Evolutionary conservation across 2,329 filamentous ascomycete genomes (phyloP).

Genomic region (Purpureocillium lavendulum): DNA sequence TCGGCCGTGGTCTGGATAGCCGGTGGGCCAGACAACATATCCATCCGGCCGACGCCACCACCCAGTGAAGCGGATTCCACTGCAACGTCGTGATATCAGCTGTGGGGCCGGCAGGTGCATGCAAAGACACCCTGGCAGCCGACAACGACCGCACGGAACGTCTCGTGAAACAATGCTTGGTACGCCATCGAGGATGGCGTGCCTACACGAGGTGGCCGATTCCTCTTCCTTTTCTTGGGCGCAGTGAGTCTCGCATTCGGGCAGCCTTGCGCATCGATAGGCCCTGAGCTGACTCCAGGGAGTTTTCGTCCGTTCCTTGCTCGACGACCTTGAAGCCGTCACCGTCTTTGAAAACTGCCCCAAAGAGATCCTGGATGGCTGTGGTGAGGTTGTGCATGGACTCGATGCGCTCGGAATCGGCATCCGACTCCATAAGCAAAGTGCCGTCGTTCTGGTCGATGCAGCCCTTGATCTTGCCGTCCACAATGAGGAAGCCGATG

Average conservation of each 20-base stretch:
- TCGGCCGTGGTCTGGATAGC: too few relatives aligned
- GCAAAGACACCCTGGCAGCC: not conserved
- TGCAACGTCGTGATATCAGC: not conserved
- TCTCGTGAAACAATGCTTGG: not conserved
- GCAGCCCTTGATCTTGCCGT: slow-evolving; percentile 76
- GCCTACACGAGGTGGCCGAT: not conserved
- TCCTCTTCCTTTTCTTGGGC: not conserved
- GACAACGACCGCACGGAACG: too few relatives aligned
- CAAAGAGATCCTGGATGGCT: slow-evolving; percentile 62
- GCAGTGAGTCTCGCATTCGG: not conserved
- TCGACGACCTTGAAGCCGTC: slow-evolving; percentile 52
- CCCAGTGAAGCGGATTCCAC: not conserved
- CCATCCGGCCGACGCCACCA: too few relatives aligned
- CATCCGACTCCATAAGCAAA: slow-evolving; percentile 68
- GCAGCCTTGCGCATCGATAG: slow-evolving; percentile 8
- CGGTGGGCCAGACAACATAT: too few relatives aligned
- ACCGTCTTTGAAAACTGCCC: slow-evolving; percentile 65
- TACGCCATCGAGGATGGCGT: not conserved
- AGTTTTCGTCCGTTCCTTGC: slow-evolving; percentile 18
- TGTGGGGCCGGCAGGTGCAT: not conserved
- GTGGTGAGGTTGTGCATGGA: slow-evolving; percentile 66
- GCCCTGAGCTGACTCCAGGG: slow-evolving; percentile 16
- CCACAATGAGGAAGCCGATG: slow-evolving; percentile 86
- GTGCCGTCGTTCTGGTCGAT: slow-evolving; percentile 84
- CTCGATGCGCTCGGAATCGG: slow-evolving; percentile 64